Evolutionary conservation across 2,329 filamentous ascomycete genomes (phyloP), one percentile per base, ranked within the genome.

Genomic region (Beauveria sp.): DNA sequence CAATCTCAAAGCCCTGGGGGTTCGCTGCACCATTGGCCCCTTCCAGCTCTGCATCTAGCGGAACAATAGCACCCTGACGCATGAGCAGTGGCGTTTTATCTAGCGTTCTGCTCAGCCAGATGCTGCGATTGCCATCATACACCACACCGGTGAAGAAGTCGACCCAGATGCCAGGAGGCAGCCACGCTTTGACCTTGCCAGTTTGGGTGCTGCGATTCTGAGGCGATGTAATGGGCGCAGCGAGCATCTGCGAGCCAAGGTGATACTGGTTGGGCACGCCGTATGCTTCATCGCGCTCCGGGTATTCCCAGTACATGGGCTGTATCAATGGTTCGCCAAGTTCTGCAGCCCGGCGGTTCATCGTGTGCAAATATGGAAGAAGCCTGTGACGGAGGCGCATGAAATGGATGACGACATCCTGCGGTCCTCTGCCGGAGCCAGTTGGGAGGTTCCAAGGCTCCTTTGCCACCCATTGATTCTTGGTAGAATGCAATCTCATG

Each of bases 261-360:
- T 77, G 78, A 68, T 81, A 87, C 67, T 86, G 76, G 64, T 85
- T 87, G 0, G 78, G 79, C 0, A 81, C 75, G 1, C 69, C 66
- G 69, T 87, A 87, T 0, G 84, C 83, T 61, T 81, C 78, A 1
- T 82, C 76, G 0, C 69, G 66, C 1, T 77, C 73, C 0, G 82
- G 80, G 63, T 81, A 80, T 48, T 77, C 75, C 84, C 84, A 88
- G 72, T 88, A 88, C 73, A 88, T 76, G 0, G 85, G 85, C 67
- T 83, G 80, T 1, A 87, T 70, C 2, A 87, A 69, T 0, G 84
- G 84, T 55, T 80, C 75, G 47, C 77, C 76, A 1, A 79, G 66
- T 1, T 70, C 69, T 0, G 76, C 74, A 1, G 76, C 76, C 10
- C 72, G 70, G 1, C 77, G 74, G 63, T 84, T 86, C 75, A 82